Base-by-base conservation (phyloP, 2,329 filamentous ascomycete species). In the Colletotrichum musae region DNA sequence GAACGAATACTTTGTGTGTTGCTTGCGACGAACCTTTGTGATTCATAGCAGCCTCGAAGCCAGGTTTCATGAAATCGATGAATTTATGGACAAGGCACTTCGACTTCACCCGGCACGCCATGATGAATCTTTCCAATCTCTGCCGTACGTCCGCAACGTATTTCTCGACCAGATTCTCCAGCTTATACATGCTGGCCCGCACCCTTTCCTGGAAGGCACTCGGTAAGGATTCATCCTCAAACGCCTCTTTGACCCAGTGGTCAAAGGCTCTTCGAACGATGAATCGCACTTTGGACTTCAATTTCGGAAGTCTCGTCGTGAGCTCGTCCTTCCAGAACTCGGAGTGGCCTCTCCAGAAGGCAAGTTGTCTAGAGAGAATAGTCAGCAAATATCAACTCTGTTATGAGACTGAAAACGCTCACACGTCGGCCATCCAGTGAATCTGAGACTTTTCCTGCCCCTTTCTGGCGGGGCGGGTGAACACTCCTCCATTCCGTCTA, bases 381-480 rank as follows among this genome's bases (percentile, higher is more conserved):
- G n/a, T n/a, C n/a, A n/a, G n/a, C n/a, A n/a, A n/a, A n/a, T n/a
- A n/a, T n/a, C n/a, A n/a, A n/a, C n/a, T n/a, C n/a, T n/a, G n/a
- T n/a, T n/a, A n/a, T n/a, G n/a, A n/a, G n/a, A n/a, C n/a, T n/a
- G n/a, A n/a, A n/a, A n/a, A n/a, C n/a, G n/a, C n/a, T 61, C 48
- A 66, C 56, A 61, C 43, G 15, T 61, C 64, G 9, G 12, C 50
- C 50, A 66, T 61, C 64, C 64, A 66, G 32, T 61, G 16, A 21
- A 61, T 50, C 0, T n/a, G 18, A 3, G 53, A 24, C 51, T 48
- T 54, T 2, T 18, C 15, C 16, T 32, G 26, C 5, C 48, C 41
- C 3, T 32, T 50, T 13, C 58, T 41, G 15, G 41, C 28, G 9
- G 15, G 58, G 7, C 50, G 51, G 1, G 10, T 13, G 12, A 54